Percentiles rank a stretch among this genome's conserved stretches.
These are phyloP conservation scores for Paratinospora sagittata DNA, from an alignment of 164 flowering plant genomes.

Conservation along the genomic window DNA sequence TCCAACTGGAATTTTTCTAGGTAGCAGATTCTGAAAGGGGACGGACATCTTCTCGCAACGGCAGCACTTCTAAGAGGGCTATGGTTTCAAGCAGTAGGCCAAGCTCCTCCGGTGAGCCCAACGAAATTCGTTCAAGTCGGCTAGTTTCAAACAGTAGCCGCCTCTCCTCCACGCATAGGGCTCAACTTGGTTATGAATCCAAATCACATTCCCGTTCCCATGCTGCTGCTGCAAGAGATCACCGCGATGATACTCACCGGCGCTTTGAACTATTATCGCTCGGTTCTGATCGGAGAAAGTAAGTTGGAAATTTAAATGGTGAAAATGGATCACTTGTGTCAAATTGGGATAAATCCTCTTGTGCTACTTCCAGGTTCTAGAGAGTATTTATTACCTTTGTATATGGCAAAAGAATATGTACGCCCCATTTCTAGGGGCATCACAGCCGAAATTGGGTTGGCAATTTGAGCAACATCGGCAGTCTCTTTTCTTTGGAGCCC, in stretches of 20 bases:
- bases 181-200: constrained; percentile 39
- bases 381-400: too few relatives aligned
- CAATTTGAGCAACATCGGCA: too few relatives aligned
- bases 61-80: constrained; percentile 54
- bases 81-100: constrained; percentile 43
- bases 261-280: constrained; percentile 71
- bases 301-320: constrained; percentile 11
- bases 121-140: constrained; percentile 39
- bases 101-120: constrained; percentile 51
- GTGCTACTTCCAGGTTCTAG: too few relatives aligned
- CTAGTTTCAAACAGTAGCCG: constrained; percentile 37
- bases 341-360: too few relatives aligned
- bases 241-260: constrained; percentile 61
- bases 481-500: too few relatives aligned
- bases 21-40: constrained; percentile 41
- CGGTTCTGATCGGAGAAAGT: constrained; percentile 39
- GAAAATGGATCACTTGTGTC: too few relatives aligned
- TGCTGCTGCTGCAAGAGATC: constrained; percentile 30
- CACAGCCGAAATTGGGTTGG: too few relatives aligned
- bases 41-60: constrained; percentile 47
- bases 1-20: constrained; percentile 14
- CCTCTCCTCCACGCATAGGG: constrained; percentile 35
- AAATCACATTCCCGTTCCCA: constrained; percentile 39
- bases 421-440: too few relatives aligned
- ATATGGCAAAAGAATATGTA: too few relatives aligned